Base-by-base conservation (phyloP, 1,139 yeast species). In the Geotrichum armillariae region DNA sequence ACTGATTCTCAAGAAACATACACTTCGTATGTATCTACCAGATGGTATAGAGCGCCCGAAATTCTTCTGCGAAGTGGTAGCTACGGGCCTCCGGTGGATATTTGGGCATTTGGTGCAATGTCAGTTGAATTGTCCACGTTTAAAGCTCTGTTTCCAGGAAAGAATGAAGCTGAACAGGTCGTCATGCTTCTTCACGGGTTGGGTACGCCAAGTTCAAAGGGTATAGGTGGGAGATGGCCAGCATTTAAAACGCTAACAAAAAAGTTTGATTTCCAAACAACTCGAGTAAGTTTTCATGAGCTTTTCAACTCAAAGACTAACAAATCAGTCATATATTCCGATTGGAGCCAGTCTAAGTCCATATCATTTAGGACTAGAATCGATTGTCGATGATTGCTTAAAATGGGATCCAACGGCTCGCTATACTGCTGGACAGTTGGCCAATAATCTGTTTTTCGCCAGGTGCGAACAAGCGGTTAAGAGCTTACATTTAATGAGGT, bases 31-130 rank as follows among this genome's bases (percentile, higher is more conserved):
- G 94, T 93, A 6, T 86, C 96, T 0, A 93, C 98, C 0, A 77
- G 99, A 60, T 93, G 98, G 98, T 93, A 93, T 66, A 75, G 99
- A 54, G 83, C 97, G 0, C 99, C 99, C 0, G 99, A 93, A 67
- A 85, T 93, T 40, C 73, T 93, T 40, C 72, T 93, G 52, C 76
- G 93, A 55, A 79, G 79, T 56, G 76, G 76, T 7, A 69, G 69
- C 59, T 89, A 93, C 65, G 80, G 93, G 0, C 77, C 73, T 47
- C 90, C 95, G 0, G 80, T 89, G 38, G 99, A 93, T 71, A 79
- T 91, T 37, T 93, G 98, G 98, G 96, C 98, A 0, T 86, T 89
- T 70, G 97, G 95, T 1, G 77, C 85, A 25, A 88, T 93, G 43
- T 91, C 93, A 0, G 81, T 80, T 5, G 99, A 93, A 66, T 72